Evolutionary conservation across 1,284 basidiomycete genomes (phyloP), one percentile per base, ranked within the genome.

Genomic region (Trichosporon coremiiforme): DNA sequence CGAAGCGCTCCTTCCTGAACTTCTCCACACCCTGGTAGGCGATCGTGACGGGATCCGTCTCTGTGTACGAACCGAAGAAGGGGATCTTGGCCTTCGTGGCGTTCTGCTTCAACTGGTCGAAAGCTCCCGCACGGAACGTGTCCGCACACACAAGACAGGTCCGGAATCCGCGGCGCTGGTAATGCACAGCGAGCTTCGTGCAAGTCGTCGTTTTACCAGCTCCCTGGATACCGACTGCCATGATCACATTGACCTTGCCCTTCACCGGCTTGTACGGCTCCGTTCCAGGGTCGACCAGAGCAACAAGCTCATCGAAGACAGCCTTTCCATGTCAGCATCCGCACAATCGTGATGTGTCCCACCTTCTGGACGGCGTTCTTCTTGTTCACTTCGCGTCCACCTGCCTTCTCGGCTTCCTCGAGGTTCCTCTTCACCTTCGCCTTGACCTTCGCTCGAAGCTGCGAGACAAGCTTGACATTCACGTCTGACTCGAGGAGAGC

Each of bases 121-220:
- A 99, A 57, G 97, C 97, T 74, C 97, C 97, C 5, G 97, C 97
- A 85, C 97, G 93, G 87, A 99, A 99, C 2, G 97, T 99, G 84
- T 99, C 97, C 31, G 97, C 97, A 79, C 97, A 99, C 76, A 99
- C 97, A 65, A 99, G 94, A 75, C 91, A 94, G n/a, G 95, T 93
- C 81, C 95, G 95, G 88, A 98, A 94, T 4, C 97, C 97, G 75
- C 95, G 90, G 79, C 94, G 92, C 83, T 97, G 94, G 84, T 98
- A 99, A 85, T 99, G 92, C 0, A 98, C 95, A 0, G 97, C 97
- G 41, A 98, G 89, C 83, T 97, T 96, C 15, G 95, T 97, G 84
- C 95, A 98, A 66, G 95, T 98, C 35, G 96, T 99, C 3, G 96
- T 99, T 87, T 99, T 99, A 64, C 96, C 97, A 66, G 96, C 96